These are phyloP conservation scores for Galeopsis tetrahit DNA, from an alignment of 257 asterid species.

Conservation along the genomic window DNA sequence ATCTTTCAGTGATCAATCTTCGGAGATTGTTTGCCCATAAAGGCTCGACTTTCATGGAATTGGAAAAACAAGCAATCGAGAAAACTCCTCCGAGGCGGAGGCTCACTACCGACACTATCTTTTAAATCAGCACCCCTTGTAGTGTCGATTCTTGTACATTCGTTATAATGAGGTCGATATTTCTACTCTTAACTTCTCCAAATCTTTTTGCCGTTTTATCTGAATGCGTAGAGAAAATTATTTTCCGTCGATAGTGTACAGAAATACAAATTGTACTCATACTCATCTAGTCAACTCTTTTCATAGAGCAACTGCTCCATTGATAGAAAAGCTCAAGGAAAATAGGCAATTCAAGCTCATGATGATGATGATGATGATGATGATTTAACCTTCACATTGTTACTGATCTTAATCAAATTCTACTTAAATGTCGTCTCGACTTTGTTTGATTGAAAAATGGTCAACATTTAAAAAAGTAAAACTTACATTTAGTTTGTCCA, in stretches of 20 bases:
- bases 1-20: conserved; percentile 89
- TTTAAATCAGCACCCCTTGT: conserved; percentile 39
- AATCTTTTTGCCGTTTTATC: not conserved
- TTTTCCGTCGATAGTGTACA: not conserved
- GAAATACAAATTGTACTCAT: not conserved
- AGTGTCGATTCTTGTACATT: conserved; percentile 32
- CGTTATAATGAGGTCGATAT: conserved; percentile 25
- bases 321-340: not conserved
- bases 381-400: not conserved
- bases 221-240: conserved; percentile 7
- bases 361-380: not conserved
- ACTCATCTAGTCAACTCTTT: not conserved
- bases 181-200: not conserved
- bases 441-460: no score
- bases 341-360: not conserved
- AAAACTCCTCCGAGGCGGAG: conserved; percentile 75
- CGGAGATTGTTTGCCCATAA: conserved; percentile 84
- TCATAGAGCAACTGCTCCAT: not conserved
- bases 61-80: conserved; percentile 81
- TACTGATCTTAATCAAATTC: not conserved
- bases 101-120: conserved; percentile 84
- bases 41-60: conserved; percentile 89
- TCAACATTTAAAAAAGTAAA: no score
- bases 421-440: no score
- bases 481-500: no score